A percentile compares a stretch with the other conserved stretches of the same genome.
phyloP scores from a whole-genome alignment of 1,284 basidiomycete species.

The Irpex sp. region DNA sequence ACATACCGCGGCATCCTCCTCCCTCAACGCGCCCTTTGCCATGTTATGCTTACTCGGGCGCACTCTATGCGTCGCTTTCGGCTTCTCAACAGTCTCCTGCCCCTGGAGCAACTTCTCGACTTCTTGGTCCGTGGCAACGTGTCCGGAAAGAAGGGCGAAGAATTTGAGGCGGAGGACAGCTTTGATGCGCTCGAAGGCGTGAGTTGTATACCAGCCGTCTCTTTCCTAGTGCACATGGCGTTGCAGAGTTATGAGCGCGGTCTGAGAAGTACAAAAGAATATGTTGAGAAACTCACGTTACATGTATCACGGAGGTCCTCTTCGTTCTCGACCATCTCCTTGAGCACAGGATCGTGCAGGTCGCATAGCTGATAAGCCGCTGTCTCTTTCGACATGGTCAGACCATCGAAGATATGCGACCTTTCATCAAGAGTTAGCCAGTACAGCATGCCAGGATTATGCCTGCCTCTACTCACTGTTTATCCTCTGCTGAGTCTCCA shows the following conservation, averaged over 20 bases:
- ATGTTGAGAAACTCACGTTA: conserved; percentile 48
- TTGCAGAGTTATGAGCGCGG: no score
- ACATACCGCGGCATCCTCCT: conserved; percentile 77
- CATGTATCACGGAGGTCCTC: conserved; percentile 65
- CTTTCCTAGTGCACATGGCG: no score
- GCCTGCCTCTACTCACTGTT: conserved; percentile 15
- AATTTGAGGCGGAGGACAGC: conserved; percentile 84
- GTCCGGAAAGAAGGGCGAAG: conserved; percentile 76
- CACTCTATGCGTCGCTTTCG: conserved; percentile 38
- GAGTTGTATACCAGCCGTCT: conserved; percentile 82
- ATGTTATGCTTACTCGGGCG: conserved; percentile 76
- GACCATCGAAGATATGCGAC: conserved; percentile 89
- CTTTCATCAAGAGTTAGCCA: conserved; percentile 18
- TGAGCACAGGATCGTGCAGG: conserved; percentile 81
- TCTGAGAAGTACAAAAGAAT: background rate
- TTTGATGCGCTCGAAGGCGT: conserved; percentile 79
- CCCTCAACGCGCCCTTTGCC: conserved; percentile 77
- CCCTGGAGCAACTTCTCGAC: conserved; percentile 60
- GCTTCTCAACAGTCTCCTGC: conserved; percentile 40
- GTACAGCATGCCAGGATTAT: no score
- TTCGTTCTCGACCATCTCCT: conserved; percentile 73
- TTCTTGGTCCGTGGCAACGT: conserved; percentile 66
- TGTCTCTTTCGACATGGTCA: conserved; percentile 72
- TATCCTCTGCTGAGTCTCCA: conserved; percentile 21
- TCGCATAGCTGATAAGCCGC: conserved; percentile 94